Evolutionary conservation across 208 protist genomes (phyloP).

Genomic region (Trypanosoma avium): DNA sequence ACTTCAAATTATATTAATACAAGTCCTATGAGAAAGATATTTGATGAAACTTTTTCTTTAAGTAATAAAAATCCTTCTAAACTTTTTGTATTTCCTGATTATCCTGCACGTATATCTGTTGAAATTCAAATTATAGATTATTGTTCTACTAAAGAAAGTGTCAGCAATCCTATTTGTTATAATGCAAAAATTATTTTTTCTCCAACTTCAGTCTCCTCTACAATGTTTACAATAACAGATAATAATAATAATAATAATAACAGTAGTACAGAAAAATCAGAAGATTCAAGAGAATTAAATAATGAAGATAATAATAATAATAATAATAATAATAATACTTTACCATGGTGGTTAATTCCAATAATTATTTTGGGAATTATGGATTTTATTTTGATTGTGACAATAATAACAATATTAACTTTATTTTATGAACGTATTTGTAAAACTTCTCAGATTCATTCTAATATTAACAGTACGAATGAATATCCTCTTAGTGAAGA

Average conservation of each 20-base stretch:
- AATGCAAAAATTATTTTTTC: constrained; percentile 6
- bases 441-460: too few species aligned
- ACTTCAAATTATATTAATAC: not conserved
- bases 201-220: not conserved
- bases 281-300: not conserved
- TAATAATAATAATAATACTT: not conserved
- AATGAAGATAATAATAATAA: not conserved
- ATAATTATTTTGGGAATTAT: constrained; percentile 2
- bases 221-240: not conserved
- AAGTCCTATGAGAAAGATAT: not conserved
- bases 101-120: not conserved
- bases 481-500: not conserved
- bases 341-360: constrained; percentile 2
- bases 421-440: too few species aligned
- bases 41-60: not conserved
- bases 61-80: not conserved
- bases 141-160: not conserved
- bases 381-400: too few species aligned
- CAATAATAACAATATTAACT: too few species aligned
- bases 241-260: not conserved
- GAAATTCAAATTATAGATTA: constrained; percentile 11
- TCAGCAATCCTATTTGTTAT: not conserved
- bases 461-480: too few species aligned
- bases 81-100: not conserved
- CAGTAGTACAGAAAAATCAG: not conserved